A percentile compares a stretch with the other conserved stretches of the same genome.
These are phyloP conservation scores for Schizophyllum commune DNA, from an alignment of 1,284 basidiomycete species.

Conservation along the genomic window DNA sequence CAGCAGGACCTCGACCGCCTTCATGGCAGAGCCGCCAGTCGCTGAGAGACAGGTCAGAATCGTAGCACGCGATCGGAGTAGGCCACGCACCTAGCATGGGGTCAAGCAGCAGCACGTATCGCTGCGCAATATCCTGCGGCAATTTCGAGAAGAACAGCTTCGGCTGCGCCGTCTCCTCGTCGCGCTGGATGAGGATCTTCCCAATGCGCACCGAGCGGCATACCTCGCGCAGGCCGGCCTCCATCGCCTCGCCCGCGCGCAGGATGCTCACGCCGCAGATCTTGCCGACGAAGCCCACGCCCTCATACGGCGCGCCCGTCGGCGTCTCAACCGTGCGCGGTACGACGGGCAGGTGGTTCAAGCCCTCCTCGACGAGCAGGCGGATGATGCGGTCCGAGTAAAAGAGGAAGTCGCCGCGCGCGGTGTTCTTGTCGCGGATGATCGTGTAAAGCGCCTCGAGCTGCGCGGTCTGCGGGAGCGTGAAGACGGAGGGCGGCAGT, in stretches of 20 bases:
- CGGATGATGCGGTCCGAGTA: slow-evolving; percentile 82
- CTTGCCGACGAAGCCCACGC: slow-evolving; percentile 89
- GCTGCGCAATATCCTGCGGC: slow-evolving; percentile 85
- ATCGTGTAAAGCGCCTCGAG: slow-evolving; percentile 95
- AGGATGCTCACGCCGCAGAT: slow-evolving; percentile 94
- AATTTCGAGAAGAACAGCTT: slow-evolving; percentile 92
- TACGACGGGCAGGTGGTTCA: slow-evolving; percentile 92
- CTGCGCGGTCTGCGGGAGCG: slow-evolving; percentile 81
- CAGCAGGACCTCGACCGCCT: slow-evolving; percentile 91
- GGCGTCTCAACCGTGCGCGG: slow-evolving; percentile 78
- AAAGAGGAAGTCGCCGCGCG: slow-evolving; percentile 93
- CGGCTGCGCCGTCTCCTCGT: slow-evolving; percentile 85
- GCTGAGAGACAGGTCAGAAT: slow-evolving; percentile 38
- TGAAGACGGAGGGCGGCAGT: slow-evolving; percentile 76
- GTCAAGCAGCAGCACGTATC: slow-evolving; percentile 92
- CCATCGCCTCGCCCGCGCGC: slow-evolving; percentile 89
- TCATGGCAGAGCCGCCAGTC: slow-evolving; percentile 96
- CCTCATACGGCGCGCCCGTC: slow-evolving; percentile 76
- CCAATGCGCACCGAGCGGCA: slow-evolving; percentile 89
- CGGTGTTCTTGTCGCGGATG: slow-evolving; percentile 82
- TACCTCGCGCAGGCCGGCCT: slow-evolving; percentile 87
- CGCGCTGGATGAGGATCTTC: slow-evolving; percentile 93
- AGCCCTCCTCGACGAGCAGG: slow-evolving; percentile 75
- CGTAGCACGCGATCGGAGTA: background rate
- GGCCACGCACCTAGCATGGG: slow-evolving; percentile 84